Evolutionary conservation across 2,329 filamentous ascomycete species (phyloP).

Genomic region (Epichloe coenophiala): DNA sequence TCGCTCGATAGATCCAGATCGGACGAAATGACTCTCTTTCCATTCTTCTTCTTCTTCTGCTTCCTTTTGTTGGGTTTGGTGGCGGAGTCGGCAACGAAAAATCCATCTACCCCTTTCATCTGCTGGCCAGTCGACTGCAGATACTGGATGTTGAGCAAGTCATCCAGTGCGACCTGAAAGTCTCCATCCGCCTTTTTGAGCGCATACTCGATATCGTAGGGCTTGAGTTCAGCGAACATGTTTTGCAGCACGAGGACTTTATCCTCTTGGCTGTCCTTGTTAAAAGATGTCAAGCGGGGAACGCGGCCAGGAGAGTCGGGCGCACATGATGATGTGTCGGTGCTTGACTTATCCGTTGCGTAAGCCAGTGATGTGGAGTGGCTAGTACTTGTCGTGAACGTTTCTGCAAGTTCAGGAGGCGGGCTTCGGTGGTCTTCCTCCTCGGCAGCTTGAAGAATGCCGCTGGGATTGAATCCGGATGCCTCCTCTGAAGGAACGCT

Average conservation of each 20-base stretch:
- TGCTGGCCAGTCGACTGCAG: conserved; percentile 54
- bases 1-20: conserved; percentile 8
- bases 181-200: conserved; percentile 56
- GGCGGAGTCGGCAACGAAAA: conserved; percentile 41
- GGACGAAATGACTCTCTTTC: conserved; percentile 14
- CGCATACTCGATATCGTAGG: conserved; percentile 50
- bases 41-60: conserved; percentile 18
- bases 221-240: conserved; percentile 59
- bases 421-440: conserved; percentile 6
- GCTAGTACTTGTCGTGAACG: conserved; percentile 15
- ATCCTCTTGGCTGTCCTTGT: conserved; percentile 36
- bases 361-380: conserved; percentile 14
- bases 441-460: conserved; percentile 37
- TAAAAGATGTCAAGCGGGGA: conserved; percentile 21
- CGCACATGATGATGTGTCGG: conserved; percentile 15
- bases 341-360: conserved; percentile 13
- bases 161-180: conserved; percentile 59
- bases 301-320: conserved; percentile 11
- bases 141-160: conserved; percentile 66
- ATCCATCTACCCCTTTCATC: conserved; percentile 70
- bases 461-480: conserved; percentile 66
- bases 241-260: conserved; percentile 51
- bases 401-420: conserved; percentile 7
- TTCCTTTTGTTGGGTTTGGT: conserved; percentile 26
- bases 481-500: conserved; percentile 54